phyloP scores from a whole-genome alignment of 768 basidiomycete genomes.

The Termitomyces sp. region DNA sequence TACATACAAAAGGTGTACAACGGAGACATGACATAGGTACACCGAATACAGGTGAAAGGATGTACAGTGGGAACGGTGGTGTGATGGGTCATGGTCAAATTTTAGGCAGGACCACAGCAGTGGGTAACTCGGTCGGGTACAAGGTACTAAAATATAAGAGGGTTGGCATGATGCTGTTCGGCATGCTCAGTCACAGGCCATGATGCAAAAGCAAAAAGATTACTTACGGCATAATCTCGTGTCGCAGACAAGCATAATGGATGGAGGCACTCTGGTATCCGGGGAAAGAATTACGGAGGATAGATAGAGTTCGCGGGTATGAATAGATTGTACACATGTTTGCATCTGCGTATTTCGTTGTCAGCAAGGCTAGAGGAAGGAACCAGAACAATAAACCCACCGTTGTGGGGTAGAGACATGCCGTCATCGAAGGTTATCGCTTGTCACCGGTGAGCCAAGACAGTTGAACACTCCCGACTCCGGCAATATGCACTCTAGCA shows the following conservation, averaged over 20 bases:
- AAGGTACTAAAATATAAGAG: constrained; percentile 7
- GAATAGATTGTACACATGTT: constrained; percentile 9
- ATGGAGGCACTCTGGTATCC: constrained; percentile 8
- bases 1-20: constrained; percentile 8
- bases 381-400: not conserved
- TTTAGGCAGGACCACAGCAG: constrained; percentile 12
- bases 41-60: not conserved
- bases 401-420: constrained; percentile 1
- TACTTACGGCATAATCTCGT: constrained; percentile 18
- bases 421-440: constrained; percentile 20
- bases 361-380: not conserved
- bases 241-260: constrained; percentile 13
- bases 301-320: constrained; percentile 8
- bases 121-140: constrained; percentile 6
- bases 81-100: not conserved
- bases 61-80: constrained; percentile 1
- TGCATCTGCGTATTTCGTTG: not conserved
- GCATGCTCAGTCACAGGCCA: not conserved
- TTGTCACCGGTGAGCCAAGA: constrained; percentile 68
- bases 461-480: constrained; percentile 74
- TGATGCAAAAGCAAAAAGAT: not conserved
- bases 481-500: constrained; percentile 68
- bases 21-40: constrained; percentile 7
- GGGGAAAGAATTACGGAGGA: constrained; percentile 11
- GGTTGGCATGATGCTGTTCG: constrained; percentile 13